Evolutionary conservation across 805 yeast species (phyloP).

Genomic region (Lipomyces yamanashiensis): DNA sequence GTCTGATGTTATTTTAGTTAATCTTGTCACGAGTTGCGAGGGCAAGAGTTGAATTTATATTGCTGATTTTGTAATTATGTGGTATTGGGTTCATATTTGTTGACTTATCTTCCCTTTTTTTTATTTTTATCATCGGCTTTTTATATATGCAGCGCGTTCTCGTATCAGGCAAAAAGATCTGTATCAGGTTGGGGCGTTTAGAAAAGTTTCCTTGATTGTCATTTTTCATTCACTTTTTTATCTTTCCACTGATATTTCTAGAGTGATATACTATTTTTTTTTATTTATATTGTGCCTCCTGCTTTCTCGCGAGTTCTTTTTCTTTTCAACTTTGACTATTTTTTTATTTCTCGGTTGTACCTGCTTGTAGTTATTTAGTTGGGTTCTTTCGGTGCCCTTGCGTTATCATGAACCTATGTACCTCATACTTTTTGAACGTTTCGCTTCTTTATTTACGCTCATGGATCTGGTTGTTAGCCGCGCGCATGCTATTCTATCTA

Average conservation of each 20-base stretch:
- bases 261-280: background rate
- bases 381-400: background rate
- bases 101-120: background rate
- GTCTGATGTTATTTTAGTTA: background rate
- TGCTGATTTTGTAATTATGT: background rate
- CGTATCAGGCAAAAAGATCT: background rate
- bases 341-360: background rate
- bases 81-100: background rate
- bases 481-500: background rate
- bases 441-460: conserved; percentile 3
- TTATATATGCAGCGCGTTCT: background rate
- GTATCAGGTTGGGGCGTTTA: conserved; percentile 26
- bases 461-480: background rate
- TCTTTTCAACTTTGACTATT: background rate
- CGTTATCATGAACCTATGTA: background rate
- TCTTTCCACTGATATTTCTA: background rate
- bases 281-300: background rate
- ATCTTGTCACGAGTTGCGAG: background rate
- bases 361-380: background rate
- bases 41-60: background rate
- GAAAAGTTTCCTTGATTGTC: conserved; percentile 15
- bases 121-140: background rate
- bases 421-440: background rate
- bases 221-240: background rate
- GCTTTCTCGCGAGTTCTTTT: background rate